phyloP scores from a whole-genome alignment of 2,329 filamentous ascomycete species.

The Hirsutella rhossiliensis region DNA sequence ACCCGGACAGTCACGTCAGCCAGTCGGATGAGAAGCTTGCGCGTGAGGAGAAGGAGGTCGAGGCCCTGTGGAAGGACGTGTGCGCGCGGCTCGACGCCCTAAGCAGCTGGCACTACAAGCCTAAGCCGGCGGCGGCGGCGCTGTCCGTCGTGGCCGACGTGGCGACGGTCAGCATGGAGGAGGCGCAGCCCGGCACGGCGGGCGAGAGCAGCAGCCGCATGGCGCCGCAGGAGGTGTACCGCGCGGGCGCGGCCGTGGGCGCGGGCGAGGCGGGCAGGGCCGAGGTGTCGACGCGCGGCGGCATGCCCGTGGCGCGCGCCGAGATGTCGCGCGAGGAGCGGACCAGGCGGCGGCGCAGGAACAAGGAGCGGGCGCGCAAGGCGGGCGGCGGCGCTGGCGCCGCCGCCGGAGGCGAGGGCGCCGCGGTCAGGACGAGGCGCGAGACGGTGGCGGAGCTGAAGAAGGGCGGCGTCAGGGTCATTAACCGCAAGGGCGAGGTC shows the following conservation, averaged over 20 bases:
- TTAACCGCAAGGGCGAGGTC: conserved; percentile 79
- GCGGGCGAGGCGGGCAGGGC: conserved; percentile 50
- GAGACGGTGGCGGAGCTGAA: conserved; percentile 55
- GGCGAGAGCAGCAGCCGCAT: conserved; percentile 59
- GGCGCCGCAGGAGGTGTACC: conserved; percentile 90
- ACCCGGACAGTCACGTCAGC: conserved; percentile 70
- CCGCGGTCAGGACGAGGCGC: conserved; percentile 38
- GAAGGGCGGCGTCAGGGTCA: conserved; percentile 82
- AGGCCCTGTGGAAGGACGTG: conserved; percentile 71
- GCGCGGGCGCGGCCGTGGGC: conserved; percentile 50
- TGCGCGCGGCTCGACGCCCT: conserved; percentile 74
- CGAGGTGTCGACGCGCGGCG: conserved; percentile 68
- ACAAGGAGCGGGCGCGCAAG: conserved; percentile 78
- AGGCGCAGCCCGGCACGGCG: conserved; percentile 76
- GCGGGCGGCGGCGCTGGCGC: conserved; percentile 31
- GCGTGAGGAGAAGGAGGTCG: conserved; percentile 74
- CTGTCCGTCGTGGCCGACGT: conserved; percentile 84
- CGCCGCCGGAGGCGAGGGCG: conserved; percentile 27
- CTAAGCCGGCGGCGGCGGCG: conserved; percentile 68
- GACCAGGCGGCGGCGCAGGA: conserved; percentile 58
- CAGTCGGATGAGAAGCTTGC: conserved; percentile 70
- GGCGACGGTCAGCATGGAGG: conserved; percentile 88
- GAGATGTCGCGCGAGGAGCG: conserved; percentile 88
- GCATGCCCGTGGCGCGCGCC: conserved; percentile 64
- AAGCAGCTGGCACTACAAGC: conserved; percentile 91